These are phyloP conservation scores for Ceratobasidium theobromae DNA, from an alignment of 1,284 basidiomycete species.

Conservation along the genomic window DNA sequence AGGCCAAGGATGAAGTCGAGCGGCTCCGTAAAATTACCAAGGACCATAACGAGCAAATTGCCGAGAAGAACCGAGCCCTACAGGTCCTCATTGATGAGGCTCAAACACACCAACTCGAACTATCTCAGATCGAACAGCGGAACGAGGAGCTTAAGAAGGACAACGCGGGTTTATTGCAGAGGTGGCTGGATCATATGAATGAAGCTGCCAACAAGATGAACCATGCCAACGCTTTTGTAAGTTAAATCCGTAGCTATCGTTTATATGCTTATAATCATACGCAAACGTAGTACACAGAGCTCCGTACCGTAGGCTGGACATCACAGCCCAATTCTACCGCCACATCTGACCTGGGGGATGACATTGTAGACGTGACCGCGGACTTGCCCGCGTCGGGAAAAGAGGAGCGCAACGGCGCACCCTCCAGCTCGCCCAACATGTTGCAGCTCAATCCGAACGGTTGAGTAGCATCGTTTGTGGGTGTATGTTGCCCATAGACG, in stretches of 20 bases:
- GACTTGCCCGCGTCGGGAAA: slow-evolving; percentile 29
- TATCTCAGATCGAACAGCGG: slow-evolving; percentile 83
- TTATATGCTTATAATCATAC: slow-evolving; percentile 8
- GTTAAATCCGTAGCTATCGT: slow-evolving; percentile 21
- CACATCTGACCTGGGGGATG: slow-evolving; percentile 25
- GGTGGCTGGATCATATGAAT: slow-evolving; percentile 95
- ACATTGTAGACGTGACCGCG: slow-evolving; percentile 23
- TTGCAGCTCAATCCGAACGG: slow-evolving; percentile 31
- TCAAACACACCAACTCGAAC: slow-evolving; percentile 84
- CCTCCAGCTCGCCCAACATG: slow-evolving; percentile 24
- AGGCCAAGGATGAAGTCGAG: slow-evolving; percentile 69
- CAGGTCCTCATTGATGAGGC: slow-evolving; percentile 95
- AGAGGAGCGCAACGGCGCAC: slow-evolving; percentile 29
- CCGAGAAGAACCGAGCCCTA: slow-evolving; percentile 85
- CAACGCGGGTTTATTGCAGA: slow-evolving; percentile 90
- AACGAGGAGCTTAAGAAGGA: slow-evolving; percentile 85
- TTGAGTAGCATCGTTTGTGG: slow-evolving; percentile 24
- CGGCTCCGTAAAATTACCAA: slow-evolving; percentile 74
- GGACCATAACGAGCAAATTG: slow-evolving; percentile 80
- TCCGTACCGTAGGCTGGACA: slow-evolving; percentile 8
- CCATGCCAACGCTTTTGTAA: slow-evolving; percentile 59
- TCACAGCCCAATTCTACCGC: slow-evolving; percentile 18
- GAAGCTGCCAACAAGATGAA: slow-evolving; percentile 94
- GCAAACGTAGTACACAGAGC: slow-evolving; percentile 12
- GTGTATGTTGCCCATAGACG: slow-evolving; percentile 24